phyloP scores from a whole-genome alignment of 306 rosid species.

The Casuarina glauca region DNA sequence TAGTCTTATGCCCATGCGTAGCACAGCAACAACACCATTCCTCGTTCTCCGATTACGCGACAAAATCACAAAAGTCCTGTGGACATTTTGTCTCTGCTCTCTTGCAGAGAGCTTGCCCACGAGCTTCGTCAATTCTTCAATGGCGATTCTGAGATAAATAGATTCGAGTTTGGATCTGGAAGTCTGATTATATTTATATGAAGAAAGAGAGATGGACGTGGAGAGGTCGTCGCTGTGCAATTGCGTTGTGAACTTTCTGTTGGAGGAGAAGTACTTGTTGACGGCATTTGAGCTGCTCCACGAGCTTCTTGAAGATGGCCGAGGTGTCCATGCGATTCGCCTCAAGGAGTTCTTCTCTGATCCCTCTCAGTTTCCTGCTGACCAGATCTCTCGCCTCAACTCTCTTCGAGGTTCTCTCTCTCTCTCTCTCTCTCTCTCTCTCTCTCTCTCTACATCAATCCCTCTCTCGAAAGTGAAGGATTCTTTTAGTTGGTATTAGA shows the following conservation, averaged over 20 bases:
- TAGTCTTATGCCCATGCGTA: neutral
- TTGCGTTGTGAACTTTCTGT: conserved; percentile 92
- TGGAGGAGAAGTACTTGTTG: conserved; percentile 86
- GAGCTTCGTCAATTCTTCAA: conserved; percentile 29
- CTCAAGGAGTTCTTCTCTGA: conserved; percentile 81
- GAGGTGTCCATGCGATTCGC: conserved; percentile 86
- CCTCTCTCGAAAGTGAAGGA: neutral
- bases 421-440: neutral
- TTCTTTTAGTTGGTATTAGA: neutral
- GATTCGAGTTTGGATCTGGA: conserved; percentile 31
- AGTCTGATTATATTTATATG: neutral
- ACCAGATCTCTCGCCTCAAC: conserved; percentile 85
- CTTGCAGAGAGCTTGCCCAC: conserved; percentile 29
- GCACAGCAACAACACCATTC: neutral
- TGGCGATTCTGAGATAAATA: conserved; percentile 31
- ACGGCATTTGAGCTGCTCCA: conserved; percentile 99
- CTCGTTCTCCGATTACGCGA: neutral
- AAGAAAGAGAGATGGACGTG: conserved; percentile 58
- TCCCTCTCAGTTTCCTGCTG: conserved; percentile 75
- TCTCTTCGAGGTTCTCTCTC: conserved; percentile 61
- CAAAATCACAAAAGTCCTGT: neutral
- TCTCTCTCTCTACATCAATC: neutral
- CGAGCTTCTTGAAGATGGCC: conserved; percentile 96
- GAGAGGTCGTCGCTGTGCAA: conserved; percentile 97
- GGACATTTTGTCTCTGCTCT: neutral